These are phyloP conservation scores for Ascodesmis nigricans DNA, from an alignment of 495 filamentous ascomycete species.

Conservation along the genomic window DNA sequence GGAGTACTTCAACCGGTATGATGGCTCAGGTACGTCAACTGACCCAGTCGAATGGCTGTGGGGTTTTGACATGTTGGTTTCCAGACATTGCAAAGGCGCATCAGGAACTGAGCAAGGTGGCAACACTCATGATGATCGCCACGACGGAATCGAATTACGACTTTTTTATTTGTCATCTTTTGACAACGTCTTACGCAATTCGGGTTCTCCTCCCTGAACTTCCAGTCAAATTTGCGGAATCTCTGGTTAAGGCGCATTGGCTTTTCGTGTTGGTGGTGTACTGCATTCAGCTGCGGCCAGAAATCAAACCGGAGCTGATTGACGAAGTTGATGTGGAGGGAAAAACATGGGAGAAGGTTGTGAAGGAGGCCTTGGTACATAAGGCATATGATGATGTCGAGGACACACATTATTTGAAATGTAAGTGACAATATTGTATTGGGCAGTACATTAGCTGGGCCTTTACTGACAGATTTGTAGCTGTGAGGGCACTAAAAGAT, in stretches of 20 bases:
- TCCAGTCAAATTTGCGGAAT: slow-evolving; percentile 46
- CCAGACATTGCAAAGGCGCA: slow-evolving; percentile 7
- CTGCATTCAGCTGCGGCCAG: slow-evolving; percentile 47
- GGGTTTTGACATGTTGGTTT: too few species aligned
- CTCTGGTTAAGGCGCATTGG: slow-evolving; percentile 71
- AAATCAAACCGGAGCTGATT: slow-evolving; percentile 42
- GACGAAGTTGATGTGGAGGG: slow-evolving; percentile 35
- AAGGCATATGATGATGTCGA: slow-evolving; percentile 5
- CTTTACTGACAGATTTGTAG: too few species aligned
- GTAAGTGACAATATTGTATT: slow-evolving; percentile 4
- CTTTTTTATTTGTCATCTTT: slow-evolving; percentile 61
- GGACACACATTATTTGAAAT: slow-evolving; percentile 15
- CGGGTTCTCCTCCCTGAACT: slow-evolving; percentile 63
- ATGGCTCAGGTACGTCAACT: slow-evolving; percentile 10
- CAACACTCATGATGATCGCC: slow-evolving; percentile 33
- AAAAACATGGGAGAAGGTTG: slow-evolving; percentile 55
- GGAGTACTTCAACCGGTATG: slow-evolving; percentile 78
- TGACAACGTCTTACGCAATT: slow-evolving; percentile 73
- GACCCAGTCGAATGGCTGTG: too few species aligned
- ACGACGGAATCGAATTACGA: slow-evolving; percentile 46
- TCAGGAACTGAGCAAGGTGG: slow-evolving; percentile 4
- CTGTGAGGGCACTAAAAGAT: slow-evolving; percentile 49
- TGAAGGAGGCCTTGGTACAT: slow-evolving; percentile 11
- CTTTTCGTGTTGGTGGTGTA: slow-evolving; percentile 58
- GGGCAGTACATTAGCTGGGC: too few species aligned